Evolutionary conservation across 2,329 filamentous ascomycete genomes (phyloP), one percentile per base, ranked within the genome.

Genomic region (Graphiopsis chlorocephala): DNA sequence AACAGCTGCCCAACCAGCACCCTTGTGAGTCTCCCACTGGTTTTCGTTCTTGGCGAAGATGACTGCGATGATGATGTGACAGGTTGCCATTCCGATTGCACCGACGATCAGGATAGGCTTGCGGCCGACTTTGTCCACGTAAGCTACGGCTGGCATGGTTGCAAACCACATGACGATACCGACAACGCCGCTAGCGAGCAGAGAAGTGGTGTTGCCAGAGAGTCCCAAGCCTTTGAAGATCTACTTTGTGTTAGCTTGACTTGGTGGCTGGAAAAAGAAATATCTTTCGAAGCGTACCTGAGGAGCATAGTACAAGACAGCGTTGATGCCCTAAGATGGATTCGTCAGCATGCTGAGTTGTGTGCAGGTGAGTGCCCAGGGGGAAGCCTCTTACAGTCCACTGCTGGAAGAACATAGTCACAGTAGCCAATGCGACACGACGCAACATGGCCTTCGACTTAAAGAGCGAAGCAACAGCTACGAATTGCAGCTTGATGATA

Each of bases 131-230:
- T 84, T 83, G 71, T 90, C 88, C 65, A 90, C 85, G 73, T 84
- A 90, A 4, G 89, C 78, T 1, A 90, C 87, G 0, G 87, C 84
- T 0, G 88, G 88, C 31, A 90, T 85, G 0, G 88, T 91, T 25
- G 84, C 84, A 66, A 90, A 68, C 69, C 90, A 89, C 85, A 90
- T 89, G 67, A 86, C 85, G 47, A 91, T 87, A 2, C 89, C 89
- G 4, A 90, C 88, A 0, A 91, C 88, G 2, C 89, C 89, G 0
- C 89, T 91, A 0, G 89, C 89, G 1, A 91, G 79, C 0, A 91
- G 81, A 0, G 84, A 86, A 0, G 76, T 78, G 0, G 82, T 80
- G 65, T 80, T 83, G 1, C 73, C 73, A 0, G 75, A 76, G 17
- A 84, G 72, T 4, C 82, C 82, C 0, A 84, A 71, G 15, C 77